phyloP scores from a whole-genome alignment of 2,329 filamentous ascomycete species.

The Aspergillus aculeatinus region DNA sequence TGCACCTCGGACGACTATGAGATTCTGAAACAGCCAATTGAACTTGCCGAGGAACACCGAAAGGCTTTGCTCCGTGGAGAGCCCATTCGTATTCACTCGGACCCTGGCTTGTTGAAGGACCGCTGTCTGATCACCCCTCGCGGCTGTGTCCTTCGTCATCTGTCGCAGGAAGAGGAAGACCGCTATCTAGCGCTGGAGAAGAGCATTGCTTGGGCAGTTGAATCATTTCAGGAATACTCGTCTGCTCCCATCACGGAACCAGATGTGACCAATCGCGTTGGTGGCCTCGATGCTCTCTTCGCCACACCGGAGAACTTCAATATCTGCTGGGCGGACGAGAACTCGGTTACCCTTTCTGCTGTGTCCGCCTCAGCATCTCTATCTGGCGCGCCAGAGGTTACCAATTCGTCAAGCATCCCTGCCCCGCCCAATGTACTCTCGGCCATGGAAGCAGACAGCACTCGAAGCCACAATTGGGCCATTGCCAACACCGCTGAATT shows the following conservation, averaged over 20 bases:
- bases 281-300: constrained; percentile 47
- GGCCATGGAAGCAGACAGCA: constrained; percentile 41
- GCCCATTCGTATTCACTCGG: constrained; percentile 39
- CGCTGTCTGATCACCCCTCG: constrained; percentile 47
- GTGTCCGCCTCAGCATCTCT: constrained; percentile 24
- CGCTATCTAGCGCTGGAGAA: constrained; percentile 48
- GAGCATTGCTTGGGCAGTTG: constrained; percentile 29
- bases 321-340: constrained; percentile 46
- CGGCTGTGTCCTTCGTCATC: constrained; percentile 46
- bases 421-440: constrained; percentile 40
- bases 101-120: constrained; percentile 39
- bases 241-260: constrained; percentile 37
- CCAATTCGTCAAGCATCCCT: constrained; percentile 21
- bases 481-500: constrained; percentile 37
- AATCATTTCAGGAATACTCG: constrained; percentile 41
- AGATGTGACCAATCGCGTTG: constrained; percentile 45
- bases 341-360: constrained; percentile 26
- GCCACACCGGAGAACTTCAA: constrained; percentile 47
- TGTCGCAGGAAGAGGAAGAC: constrained; percentile 48
- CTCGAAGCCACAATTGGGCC: constrained; percentile 39
- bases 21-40: constrained; percentile 37
- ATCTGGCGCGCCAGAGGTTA: constrained; percentile 23
- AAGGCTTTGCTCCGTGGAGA: constrained; percentile 44
- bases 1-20: constrained; percentile 43
- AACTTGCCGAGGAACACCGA: constrained; percentile 45